A percentile compares a stretch with the other conserved stretches of the same genome.
phyloP scores from a whole-genome alignment of 2,329 filamentous ascomycete genomes.

The Trichoderma sp. region DNA sequence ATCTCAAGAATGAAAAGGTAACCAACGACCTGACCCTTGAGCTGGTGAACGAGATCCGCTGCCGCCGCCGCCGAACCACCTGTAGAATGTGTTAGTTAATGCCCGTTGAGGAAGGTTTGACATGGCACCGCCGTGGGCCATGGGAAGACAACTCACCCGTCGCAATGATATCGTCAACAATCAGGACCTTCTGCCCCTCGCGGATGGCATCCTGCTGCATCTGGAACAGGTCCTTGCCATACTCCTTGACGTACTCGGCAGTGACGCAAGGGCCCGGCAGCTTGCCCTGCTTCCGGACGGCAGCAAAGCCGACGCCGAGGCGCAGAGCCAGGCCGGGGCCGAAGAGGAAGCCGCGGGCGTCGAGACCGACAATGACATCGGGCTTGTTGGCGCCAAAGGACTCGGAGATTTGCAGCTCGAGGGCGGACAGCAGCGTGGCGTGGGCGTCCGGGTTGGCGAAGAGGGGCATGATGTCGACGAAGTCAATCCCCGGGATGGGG shows the following conservation, averaged over 20 bases:
- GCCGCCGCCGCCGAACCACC: constrained; percentile 90
- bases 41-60: constrained; percentile 79
- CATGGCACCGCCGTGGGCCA: background rate
- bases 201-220: constrained; percentile 87
- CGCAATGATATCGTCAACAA: constrained; percentile 98
- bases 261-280: constrained; percentile 86
- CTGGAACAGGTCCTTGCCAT: constrained; percentile 92
- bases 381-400: constrained; percentile 65
- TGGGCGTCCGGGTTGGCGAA: constrained; percentile 80
- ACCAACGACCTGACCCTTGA: constrained; percentile 82
- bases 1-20: constrained; percentile 97
- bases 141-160: constrained; percentile 69
- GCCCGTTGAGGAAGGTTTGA: background rate
- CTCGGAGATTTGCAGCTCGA: constrained; percentile 78
- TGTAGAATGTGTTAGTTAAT: constrained; percentile 43
- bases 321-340: constrained; percentile 84
- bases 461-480: constrained; percentile 97
- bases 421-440: constrained; percentile 74
- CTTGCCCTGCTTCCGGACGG: constrained; percentile 94
- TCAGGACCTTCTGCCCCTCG: constrained; percentile 82
- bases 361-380: constrained; percentile 90
- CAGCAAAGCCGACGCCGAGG: constrained; percentile 83
- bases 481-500: constrained; percentile 87
- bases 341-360: constrained; percentile 94
- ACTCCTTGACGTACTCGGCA: constrained; percentile 91